Evolutionary conservation across 129 eudicot species (phyloP).

Genomic region (Chrysanthemum seticuspe): DNA sequence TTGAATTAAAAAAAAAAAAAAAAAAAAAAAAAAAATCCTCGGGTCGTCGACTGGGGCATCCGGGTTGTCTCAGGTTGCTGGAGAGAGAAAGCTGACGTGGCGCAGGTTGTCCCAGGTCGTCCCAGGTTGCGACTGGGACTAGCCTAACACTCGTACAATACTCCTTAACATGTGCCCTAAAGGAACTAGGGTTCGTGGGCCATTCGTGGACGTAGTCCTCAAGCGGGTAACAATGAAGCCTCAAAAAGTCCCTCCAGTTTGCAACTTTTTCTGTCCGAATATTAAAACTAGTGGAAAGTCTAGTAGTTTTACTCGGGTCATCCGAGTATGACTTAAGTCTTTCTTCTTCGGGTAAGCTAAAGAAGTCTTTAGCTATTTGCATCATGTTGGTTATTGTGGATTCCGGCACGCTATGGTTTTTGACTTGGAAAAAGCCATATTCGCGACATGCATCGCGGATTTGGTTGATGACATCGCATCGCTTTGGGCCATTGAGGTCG

Average conservation of each 20-base stretch:
- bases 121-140: too few relatives aligned
- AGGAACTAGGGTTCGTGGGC: constrained; percentile 36
- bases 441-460: constrained; percentile 39
- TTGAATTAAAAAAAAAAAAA: too few relatives aligned
- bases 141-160: constrained; percentile 28
- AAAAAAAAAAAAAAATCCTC: too few relatives aligned
- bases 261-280: constrained; percentile 40
- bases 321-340: constrained; percentile 43
- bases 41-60: too few relatives aligned
- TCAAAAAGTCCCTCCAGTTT: constrained; percentile 44
- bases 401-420: constrained; percentile 37
- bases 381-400: constrained; percentile 32
- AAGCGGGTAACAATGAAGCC: constrained; percentile 49
- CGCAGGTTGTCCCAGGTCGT: too few relatives aligned
- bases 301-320: constrained; percentile 41
- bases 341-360: constrained; percentile 37
- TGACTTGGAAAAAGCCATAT: constrained; percentile 44
- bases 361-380: constrained; percentile 32
- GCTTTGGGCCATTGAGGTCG: constrained; percentile 23
- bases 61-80: too few relatives aligned
- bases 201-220: constrained; percentile 39
- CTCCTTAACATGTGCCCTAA: constrained; percentile 31
- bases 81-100: too few relatives aligned
- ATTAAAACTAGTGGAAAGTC: constrained; percentile 47
- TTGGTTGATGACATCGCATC: constrained; percentile 23